These are phyloP conservation scores for Lippia alba DNA, from an alignment of 305 asterid species.

Conservation along the genomic window DNA sequence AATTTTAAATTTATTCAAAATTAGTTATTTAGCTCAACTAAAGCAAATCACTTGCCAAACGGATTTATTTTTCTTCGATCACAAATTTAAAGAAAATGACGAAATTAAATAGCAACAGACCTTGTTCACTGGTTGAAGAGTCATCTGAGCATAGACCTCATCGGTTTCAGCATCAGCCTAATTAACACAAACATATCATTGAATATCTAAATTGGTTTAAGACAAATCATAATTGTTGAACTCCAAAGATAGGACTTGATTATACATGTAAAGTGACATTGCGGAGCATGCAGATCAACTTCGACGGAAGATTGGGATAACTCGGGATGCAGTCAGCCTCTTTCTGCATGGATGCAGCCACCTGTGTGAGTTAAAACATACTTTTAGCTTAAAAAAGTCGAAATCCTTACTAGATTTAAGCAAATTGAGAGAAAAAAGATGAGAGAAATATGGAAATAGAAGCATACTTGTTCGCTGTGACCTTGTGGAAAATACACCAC, in stretches of 20 bases:
- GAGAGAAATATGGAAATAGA: neutral
- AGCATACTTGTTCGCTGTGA: slow-evolving; percentile 92
- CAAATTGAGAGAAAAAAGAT: neutral
- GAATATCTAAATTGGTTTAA: slow-evolving; percentile 2
- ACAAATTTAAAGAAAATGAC: neutral
- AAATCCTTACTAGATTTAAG: slow-evolving; percentile 6
- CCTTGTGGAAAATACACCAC: slow-evolving; percentile 98
- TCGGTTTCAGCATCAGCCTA: slow-evolving; percentile 98
- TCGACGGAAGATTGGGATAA: slow-evolving; percentile 95
- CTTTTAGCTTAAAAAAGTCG: slow-evolving; percentile 25
- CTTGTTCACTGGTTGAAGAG: slow-evolving; percentile 95
- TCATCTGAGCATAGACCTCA: slow-evolving; percentile 99
- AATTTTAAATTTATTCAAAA: slow-evolving; percentile 17
- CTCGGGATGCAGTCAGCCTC: slow-evolving; percentile 84
- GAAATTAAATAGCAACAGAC: slow-evolving; percentile 48
- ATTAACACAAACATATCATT: slow-evolving; percentile 26
- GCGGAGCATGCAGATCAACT: slow-evolving; percentile 89
- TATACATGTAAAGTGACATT: slow-evolving; percentile 90
- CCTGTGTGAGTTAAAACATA: slow-evolving; percentile 46
- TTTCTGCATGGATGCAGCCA: slow-evolving; percentile 98
- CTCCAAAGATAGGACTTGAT: slow-evolving; percentile 6
- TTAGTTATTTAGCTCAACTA: slow-evolving; percentile 22
- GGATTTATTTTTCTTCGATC: neutral
- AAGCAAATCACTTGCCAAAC: slow-evolving; percentile 8
- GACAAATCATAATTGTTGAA: neutral